Conservation (phyloP, 2,329 filamentous ascomycete genomes). For the Cladosporium sp. region DNA sequence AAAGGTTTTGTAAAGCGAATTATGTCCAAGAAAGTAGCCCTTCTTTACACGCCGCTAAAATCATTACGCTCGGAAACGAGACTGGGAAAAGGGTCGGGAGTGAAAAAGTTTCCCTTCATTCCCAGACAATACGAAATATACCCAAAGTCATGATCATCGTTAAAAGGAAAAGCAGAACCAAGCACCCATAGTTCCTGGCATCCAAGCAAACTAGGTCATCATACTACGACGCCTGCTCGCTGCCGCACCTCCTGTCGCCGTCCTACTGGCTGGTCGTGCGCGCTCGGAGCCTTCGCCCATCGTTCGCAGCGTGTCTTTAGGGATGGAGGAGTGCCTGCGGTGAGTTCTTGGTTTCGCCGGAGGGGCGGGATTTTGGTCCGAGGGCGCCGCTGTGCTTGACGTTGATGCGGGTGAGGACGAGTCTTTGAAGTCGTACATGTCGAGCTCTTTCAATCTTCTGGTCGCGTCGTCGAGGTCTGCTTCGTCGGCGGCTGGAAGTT, state of each 20-base stretch:
- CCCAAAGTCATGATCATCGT: neutral
- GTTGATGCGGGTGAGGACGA: slow-evolving; percentile 18
- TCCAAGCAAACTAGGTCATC: slow-evolving; percentile 24
- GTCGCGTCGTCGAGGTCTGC: slow-evolving; percentile 19
- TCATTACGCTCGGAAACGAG: neutral
- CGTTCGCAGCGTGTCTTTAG: slow-evolving; percentile 15
- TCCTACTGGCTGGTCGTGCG: slow-evolving; percentile 3
- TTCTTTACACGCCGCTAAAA: neutral
- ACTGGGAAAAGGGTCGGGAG: neutral
- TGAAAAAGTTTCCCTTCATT: neutral
- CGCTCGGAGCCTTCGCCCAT: slow-evolving; percentile 5
- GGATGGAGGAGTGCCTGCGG: slow-evolving; percentile 26
- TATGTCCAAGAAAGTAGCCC: neutral
- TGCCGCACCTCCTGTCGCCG: slow-evolving; percentile 26
- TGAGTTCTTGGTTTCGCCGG: slow-evolving; percentile 5
- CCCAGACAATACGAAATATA: neutral
- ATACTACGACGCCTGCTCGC: slow-evolving; percentile 33
- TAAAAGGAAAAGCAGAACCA: neutral
- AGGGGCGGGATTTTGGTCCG: neutral
- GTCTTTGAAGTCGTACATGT: slow-evolving; percentile 33
- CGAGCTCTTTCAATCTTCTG: slow-evolving; percentile 27
- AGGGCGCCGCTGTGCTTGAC: neutral
- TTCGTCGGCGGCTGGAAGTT: neutral
- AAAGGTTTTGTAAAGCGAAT: neutral
- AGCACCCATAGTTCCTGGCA: neutral